Evolutionary conservation across 163 green algal genomes (phyloP).

Genomic region (Volvox carteri): DNA sequence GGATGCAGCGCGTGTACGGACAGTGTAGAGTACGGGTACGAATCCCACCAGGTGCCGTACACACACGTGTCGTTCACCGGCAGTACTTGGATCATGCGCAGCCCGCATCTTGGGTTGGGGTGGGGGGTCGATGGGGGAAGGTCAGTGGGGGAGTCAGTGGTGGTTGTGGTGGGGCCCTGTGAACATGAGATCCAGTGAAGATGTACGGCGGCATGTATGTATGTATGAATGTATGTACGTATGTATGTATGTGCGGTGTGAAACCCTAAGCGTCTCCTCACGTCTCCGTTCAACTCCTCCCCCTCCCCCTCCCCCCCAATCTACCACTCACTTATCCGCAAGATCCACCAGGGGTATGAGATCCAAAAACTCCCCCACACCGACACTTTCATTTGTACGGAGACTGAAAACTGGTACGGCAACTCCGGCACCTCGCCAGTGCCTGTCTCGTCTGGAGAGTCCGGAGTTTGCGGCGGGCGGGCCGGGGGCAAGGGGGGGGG

Average conservation of each 20-base stretch:
- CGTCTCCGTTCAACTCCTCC: neutral
- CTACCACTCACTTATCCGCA: conserved; percentile 56
- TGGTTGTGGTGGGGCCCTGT: too few species aligned
- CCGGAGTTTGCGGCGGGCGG: neutral
- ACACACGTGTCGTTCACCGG: conserved; percentile 97
- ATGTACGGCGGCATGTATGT: too few species aligned
- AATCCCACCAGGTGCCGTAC: conserved; percentile 93
- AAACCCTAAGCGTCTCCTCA: neutral
- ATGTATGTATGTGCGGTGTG: neutral
- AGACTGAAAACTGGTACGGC: conserved; percentile 94
- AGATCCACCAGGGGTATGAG: conserved; percentile 90
- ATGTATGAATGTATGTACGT: neutral
- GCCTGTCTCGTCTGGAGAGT: conserved; percentile 66
- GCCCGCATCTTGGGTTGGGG: conserved; percentile 62
- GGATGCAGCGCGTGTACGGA: conserved; percentile 95
- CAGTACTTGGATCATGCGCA: conserved; percentile 90
- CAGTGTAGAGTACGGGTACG: conserved; percentile 95
- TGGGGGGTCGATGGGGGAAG: neutral
- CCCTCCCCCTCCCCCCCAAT: neutral
- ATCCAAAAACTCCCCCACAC: conserved; percentile 94
- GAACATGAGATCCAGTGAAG: too few species aligned
- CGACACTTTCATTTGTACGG: conserved; percentile 82
- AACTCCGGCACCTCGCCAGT: conserved; percentile 91
- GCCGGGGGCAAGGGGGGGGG: neutral
- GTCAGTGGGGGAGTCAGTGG: neutral